Percentiles rank a stretch among this genome's conserved stretches.
Evolutionary conservation across 2,329 filamentous ascomycete species (phyloP).

Genomic region (Scytalidium lignicola): DNA sequence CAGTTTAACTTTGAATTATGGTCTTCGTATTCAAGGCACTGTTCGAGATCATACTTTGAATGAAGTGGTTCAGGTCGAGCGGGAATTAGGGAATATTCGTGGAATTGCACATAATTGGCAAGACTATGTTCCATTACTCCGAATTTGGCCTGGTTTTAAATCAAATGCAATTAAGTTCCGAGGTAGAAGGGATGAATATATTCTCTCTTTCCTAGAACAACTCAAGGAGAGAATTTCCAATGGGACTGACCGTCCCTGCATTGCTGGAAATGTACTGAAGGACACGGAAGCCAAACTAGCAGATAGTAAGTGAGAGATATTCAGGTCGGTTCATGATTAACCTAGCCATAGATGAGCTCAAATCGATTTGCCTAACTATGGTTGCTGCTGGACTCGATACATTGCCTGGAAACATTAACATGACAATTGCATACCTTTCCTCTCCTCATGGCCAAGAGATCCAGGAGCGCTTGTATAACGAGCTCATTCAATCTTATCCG

Average conservation of each 20-base stretch:
- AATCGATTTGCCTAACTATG: conserved; percentile 61
- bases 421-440: conserved; percentile 5
- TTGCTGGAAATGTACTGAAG: conserved; percentile 59
- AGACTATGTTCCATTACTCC: conserved; percentile 52
- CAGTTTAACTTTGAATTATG: conserved; percentile 48
- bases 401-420: neutral
- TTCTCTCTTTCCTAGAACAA: conserved; percentile 43
- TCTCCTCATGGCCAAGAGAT: conserved; percentile 53
- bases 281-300: conserved; percentile 46
- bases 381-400: conserved; percentile 50
- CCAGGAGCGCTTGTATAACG: neutral
- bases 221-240: conserved; percentile 54
- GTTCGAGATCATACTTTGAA: conserved; percentile 48
- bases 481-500: conserved; percentile 43
- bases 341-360: conserved; percentile 58
- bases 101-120: conserved; percentile 29
- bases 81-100: conserved; percentile 52
- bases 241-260: conserved; percentile 55
- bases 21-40: conserved; percentile 43
- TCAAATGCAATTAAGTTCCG: neutral
- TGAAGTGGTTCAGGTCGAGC: conserved; percentile 38
- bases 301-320: neutral
- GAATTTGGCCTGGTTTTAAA: conserved; percentile 32
- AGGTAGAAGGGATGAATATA: neutral
- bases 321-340: conserved; percentile 30